Percentiles rank a stretch among this genome's conserved stretches.
These are phyloP conservation scores for Salvia sclarea DNA, from an alignment of 305 asterid genomes.

Conservation along the genomic window DNA sequence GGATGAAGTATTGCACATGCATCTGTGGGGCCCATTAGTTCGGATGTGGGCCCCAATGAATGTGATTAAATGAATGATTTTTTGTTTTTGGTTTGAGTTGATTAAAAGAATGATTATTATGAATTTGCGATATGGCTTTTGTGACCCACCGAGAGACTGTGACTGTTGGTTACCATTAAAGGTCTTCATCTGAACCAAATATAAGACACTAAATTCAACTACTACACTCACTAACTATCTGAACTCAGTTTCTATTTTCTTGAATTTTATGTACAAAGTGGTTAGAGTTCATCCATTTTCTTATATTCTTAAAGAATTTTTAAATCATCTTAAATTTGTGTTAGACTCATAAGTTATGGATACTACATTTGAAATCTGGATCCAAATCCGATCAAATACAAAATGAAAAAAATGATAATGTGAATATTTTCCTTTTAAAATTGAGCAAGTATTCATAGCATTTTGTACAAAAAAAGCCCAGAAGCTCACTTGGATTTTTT, in stretches of 20 bases:
- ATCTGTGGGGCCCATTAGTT: neutral
- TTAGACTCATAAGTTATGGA: too few species aligned
- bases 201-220: neutral
- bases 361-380: too few species aligned
- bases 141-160: constrained; percentile 15
- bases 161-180: neutral
- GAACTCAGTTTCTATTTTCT: neutral
- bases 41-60: neutral
- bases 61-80: neutral
- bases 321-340: too few species aligned
- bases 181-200: neutral
- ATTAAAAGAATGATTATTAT: neutral
- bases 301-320: too few species aligned
- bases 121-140: constrained; percentile 24
- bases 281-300: neutral
- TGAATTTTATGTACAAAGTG: neutral
- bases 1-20: constrained; percentile 21
- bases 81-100: neutral
- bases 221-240: neutral
- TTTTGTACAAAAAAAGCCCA: too few species aligned
- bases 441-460: too few species aligned
- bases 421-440: too few species aligned
- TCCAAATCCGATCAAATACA: too few species aligned
- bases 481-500: too few species aligned
- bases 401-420: too few species aligned